Conservation (phyloP, 805 yeast genomes). For the Nakazawaea laoshanensis region DNA sequence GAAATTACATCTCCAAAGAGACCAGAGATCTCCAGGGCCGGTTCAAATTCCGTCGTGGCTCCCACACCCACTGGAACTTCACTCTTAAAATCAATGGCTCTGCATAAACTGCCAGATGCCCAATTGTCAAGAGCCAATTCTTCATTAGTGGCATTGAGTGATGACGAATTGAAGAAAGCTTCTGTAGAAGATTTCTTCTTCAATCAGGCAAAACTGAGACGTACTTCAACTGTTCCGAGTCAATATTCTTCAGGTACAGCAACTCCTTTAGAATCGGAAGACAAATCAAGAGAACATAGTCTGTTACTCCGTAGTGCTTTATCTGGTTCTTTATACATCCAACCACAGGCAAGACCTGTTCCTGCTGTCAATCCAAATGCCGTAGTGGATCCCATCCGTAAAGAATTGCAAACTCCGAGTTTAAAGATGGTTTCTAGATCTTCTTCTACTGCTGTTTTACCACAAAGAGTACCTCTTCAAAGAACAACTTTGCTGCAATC, state of each 20-base stretch:
- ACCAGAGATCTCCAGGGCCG: conserved; percentile 1
- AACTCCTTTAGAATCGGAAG: conserved; percentile 5
- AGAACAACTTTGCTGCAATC: conserved; percentile 3
- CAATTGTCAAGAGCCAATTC: no score
- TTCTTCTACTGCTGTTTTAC: not conserved
- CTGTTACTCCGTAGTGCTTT: conserved; percentile 6
- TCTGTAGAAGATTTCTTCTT: conserved; percentile 51
- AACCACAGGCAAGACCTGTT: conserved; percentile 33
- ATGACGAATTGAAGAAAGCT: conserved; percentile 13
- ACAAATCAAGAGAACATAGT: not conserved
- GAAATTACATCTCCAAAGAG: not conserved
- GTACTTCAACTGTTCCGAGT: conserved; percentile 7
- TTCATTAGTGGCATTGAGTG: no score
- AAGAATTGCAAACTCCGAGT: conserved; percentile 6
- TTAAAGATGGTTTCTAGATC: conserved; percentile 1
- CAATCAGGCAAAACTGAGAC: conserved; percentile 18
- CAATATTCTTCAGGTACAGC: conserved; percentile 9
- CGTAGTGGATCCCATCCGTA: conserved; percentile 3
- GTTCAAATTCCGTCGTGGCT: no score
- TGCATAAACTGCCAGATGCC: no score
- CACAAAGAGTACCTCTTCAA: not conserved
- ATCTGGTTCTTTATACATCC: conserved; percentile 17
- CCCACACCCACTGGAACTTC: conserved; percentile 3
- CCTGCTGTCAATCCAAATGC: conserved; percentile 9
- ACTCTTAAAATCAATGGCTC: conserved; percentile 24